phyloP scores from a whole-genome alignment of 768 basidiomycete species.

The Gyrodon lividus region DNA sequence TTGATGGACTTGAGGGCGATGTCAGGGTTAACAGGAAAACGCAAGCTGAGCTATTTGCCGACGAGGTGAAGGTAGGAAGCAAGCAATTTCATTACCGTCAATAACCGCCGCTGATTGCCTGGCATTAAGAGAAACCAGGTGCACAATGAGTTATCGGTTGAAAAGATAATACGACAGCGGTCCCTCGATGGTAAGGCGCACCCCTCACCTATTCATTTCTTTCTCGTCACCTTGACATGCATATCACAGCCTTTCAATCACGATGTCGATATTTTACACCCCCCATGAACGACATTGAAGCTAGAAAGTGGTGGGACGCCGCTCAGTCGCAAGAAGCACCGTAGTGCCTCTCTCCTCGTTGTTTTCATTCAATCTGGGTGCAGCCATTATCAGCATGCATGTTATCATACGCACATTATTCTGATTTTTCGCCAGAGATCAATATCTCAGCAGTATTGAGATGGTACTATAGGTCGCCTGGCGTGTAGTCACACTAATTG shows the following conservation, averaged over 20 bases:
- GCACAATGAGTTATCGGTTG: conserved; percentile 70
- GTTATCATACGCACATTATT: conserved; percentile 14
- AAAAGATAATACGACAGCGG: conserved; percentile 67
- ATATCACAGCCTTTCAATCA: conserved; percentile 62
- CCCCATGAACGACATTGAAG: conserved; percentile 56
- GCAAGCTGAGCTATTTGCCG: conserved; percentile 58
- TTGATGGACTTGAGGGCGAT: conserved; percentile 45
- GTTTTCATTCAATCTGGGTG: conserved; percentile 25
- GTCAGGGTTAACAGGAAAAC: conserved; percentile 46
- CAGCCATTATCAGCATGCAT: conserved; percentile 13
- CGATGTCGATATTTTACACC: conserved; percentile 80
- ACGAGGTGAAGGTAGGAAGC: conserved; percentile 66
- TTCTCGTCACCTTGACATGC: conserved; percentile 17
- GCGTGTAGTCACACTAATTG: background rate
- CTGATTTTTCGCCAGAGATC: background rate
- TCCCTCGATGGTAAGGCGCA: conserved; percentile 62
- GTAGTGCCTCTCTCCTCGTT: conserved; percentile 32
- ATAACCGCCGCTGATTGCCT: conserved; percentile 28
- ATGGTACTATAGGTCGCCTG: background rate
- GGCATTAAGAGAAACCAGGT: conserved; percentile 63
- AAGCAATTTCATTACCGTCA: conserved; percentile 28
- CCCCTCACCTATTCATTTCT: conserved; percentile 15
- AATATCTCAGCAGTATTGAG: conserved; percentile 4
- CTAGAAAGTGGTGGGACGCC: conserved; percentile 54
- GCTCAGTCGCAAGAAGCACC: conserved; percentile 34